Evolutionary conservation across 192 early-diverging fungal genomes (phyloP).

Genomic region (Linnemannia zychae): DNA sequence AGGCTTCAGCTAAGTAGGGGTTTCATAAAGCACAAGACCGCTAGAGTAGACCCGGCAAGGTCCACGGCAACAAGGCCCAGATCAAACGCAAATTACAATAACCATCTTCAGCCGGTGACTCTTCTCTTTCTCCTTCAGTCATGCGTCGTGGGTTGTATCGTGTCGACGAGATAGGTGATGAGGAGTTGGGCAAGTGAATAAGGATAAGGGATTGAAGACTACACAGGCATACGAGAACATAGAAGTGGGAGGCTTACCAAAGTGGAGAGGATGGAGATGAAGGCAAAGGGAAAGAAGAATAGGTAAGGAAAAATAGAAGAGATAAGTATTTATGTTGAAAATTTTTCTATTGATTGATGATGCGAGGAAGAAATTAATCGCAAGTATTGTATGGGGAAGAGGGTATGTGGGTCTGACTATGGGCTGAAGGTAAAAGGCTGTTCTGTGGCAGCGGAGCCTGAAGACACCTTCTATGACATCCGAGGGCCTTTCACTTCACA

Average conservation of each 20-base stretch:
- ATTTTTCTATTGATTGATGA: background rate
- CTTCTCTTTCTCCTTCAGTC: background rate
- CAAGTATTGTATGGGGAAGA: too few relatives aligned
- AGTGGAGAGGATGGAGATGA: background rate
- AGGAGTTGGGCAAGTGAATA: background rate
- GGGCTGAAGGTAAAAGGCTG: too few relatives aligned
- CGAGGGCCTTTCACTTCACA: background rate
- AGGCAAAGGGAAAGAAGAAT: background rate
- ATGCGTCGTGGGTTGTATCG: background rate
- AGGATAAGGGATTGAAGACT: background rate
- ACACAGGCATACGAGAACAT: too few relatives aligned
- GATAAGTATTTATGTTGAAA: background rate
- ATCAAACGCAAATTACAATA: slow-evolving; percentile 62
- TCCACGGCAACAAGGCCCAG: slow-evolving; percentile 61
- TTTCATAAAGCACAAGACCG: slow-evolving; percentile 62
- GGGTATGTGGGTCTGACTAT: too few relatives aligned
- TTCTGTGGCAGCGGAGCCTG: too few relatives aligned
- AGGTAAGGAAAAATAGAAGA: slow-evolving; percentile 3
- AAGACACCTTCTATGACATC: too few relatives aligned
- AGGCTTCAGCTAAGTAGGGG: slow-evolving; percentile 54
- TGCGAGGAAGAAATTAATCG: background rate
- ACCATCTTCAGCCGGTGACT: slow-evolving; percentile 38
- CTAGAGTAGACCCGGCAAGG: slow-evolving; percentile 60
- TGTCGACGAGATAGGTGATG: too few relatives aligned
- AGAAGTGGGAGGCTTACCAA: background rate